Conservation (phyloP, 2,329 filamentous ascomycete species). For the Hypoxylon sp. region DNA sequence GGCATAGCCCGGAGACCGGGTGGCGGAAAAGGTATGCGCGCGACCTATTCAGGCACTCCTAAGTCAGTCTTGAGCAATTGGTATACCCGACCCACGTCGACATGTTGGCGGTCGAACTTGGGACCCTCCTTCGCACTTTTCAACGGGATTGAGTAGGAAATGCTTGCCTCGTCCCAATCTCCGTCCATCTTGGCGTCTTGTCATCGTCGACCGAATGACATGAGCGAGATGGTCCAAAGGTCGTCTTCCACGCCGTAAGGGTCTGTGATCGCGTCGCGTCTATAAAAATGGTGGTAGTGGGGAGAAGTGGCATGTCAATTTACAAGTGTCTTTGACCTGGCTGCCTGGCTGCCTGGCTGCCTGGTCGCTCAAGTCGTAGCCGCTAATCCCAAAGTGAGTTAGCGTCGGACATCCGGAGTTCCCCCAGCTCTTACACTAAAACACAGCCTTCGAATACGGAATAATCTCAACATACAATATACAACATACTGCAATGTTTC, state of each 20-base stretch:
- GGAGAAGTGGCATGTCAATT: slow-evolving; percentile 10
- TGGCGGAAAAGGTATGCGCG: slow-evolving; percentile 83
- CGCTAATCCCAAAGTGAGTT: background rate
- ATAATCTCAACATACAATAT: background rate
- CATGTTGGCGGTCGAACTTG: slow-evolving; percentile 1
- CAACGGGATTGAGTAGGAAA: slow-evolving; percentile 14
- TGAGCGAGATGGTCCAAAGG: slow-evolving; percentile 17
- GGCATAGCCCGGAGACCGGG: slow-evolving; percentile 76
- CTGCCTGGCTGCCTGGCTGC: too few relatives aligned
- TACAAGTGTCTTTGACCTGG: too few relatives aligned
- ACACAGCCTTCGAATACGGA: background rate
- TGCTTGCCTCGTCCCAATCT: slow-evolving; percentile 74
- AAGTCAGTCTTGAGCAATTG: slow-evolving; percentile 22
- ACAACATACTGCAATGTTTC: background rate
- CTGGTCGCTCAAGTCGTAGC: background rate
- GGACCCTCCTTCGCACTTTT: slow-evolving; percentile 8
- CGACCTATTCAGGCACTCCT: slow-evolving; percentile 67
- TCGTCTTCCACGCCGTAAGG: slow-evolving; percentile 11
- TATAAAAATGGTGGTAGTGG: slow-evolving; percentile 7
- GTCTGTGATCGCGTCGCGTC: slow-evolving; percentile 21
- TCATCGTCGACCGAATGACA: slow-evolving; percentile 43
- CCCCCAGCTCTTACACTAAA: background rate
- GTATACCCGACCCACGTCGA: background rate
- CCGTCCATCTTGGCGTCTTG: slow-evolving; percentile 66
- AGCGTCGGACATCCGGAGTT: background rate